Conservation (phyloP, 306 rosid genomes). For the Clitoria ternatea region DNA sequence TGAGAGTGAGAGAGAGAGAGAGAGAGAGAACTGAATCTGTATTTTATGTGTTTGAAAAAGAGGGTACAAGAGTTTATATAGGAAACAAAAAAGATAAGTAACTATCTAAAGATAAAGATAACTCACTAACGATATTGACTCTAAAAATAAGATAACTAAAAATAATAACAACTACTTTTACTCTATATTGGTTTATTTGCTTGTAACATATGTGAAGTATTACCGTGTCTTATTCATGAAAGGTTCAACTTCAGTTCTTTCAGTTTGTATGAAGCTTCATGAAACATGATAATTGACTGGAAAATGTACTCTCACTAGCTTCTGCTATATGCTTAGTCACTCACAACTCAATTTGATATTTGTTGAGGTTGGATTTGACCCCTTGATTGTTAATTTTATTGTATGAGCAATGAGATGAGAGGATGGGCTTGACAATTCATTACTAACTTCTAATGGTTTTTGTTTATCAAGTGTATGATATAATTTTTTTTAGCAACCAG, state of each 20-base stretch:
- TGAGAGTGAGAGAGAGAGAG: no score
- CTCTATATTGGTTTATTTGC: constrained; percentile 7
- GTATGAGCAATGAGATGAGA: background rate
- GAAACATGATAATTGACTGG: background rate
- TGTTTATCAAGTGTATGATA: background rate
- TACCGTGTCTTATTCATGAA: constrained; percentile 11
- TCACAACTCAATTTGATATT: background rate
- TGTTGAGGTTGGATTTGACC: background rate
- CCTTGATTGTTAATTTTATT: background rate
- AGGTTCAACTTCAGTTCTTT: background rate
- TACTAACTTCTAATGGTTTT: background rate
- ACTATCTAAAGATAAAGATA: no score
- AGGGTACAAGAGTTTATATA: no score
- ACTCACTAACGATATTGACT: no score
- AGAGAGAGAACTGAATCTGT: no score
- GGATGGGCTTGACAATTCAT: background rate
- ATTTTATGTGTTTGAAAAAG: no score
- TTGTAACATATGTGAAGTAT: background rate
- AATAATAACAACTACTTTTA: no score
- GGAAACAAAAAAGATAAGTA: no score
- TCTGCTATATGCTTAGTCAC: constrained; percentile 6
- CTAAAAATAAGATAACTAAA: no score
- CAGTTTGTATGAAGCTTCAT: background rate
- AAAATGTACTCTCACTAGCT: background rate
- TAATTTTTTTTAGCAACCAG: background rate